Evolutionary conservation across 441 rosid genomes (phyloP).

Genomic region (Erodium trifolium): DNA sequence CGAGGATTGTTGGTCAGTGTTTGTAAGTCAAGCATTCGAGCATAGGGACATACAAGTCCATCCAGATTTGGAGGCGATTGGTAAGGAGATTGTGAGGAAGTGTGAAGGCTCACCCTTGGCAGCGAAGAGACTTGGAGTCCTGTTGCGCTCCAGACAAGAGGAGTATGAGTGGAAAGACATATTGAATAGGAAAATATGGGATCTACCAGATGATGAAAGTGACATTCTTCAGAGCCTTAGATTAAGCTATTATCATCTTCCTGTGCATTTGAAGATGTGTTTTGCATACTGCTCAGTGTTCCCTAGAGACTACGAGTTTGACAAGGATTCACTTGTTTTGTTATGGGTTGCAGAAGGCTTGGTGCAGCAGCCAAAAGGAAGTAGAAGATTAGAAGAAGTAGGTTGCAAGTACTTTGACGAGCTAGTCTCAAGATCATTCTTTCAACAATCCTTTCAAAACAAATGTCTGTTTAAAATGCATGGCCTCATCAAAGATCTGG

Average conservation of each 20-base stretch:
- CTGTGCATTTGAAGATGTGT: conserved; percentile 27
- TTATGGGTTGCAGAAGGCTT: conserved; percentile 31
- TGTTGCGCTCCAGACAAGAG: conserved; percentile 22
- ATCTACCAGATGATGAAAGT: conserved; percentile 17
- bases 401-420: conserved; percentile 21
- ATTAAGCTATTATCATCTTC: conserved; percentile 32
- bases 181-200: conserved; percentile 26
- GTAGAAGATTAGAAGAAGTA: conserved; percentile 19
- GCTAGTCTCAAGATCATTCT: conserved; percentile 24
- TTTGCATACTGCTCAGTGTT: conserved; percentile 33
- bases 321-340: conserved; percentile 15
- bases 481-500: conserved; percentile 26
- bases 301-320: conserved; percentile 22
- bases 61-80: conserved; percentile 12
- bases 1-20: conserved; percentile 22
- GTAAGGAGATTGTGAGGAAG: conserved; percentile 23
- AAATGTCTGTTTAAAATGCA: conserved; percentile 21
- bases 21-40: conserved; percentile 21
- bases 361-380: conserved; percentile 13
- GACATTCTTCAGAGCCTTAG: conserved; percentile 24
- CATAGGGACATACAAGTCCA: conserved; percentile 15
- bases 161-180: conserved; percentile 30
- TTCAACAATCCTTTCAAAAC: conserved; percentile 13
- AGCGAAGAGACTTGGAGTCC: conserved; percentile 22
- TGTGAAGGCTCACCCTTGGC: conserved; percentile 33